Evolutionary conservation across 441 rosid species (phyloP), one percentile per base, ranked within the genome.

Genomic region (Arabidopsis hybrid): DNA sequence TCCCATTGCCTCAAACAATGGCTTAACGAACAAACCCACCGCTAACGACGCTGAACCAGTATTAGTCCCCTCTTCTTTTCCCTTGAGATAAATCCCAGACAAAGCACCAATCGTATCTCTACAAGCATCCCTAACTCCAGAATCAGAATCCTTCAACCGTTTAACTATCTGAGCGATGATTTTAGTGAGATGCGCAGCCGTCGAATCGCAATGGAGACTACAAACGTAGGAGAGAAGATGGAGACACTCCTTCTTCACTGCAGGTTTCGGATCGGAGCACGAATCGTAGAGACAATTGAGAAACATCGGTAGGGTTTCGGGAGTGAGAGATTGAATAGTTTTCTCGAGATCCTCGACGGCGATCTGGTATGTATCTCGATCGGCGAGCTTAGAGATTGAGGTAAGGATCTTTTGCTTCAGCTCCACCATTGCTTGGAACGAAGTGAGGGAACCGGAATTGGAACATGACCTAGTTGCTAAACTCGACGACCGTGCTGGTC

Each of bases 361-460:
- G 81, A 95, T 93, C 78, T 93, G 97, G 83, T 95, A 77, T 32
- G 98, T 95, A 64, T 95, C 98, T 2, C 98, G 91, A 84, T 93
- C 99, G 50, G 96, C 86, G 12, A 95, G 92, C 78, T 95, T 93
- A 21, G 97, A 85, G 56, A 71, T 67, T 34, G 90, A 90, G 12
- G 95, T 90, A 31, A 95, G 80, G 80, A 93, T 90, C 81, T 84
- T 79, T 55, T 95, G 99, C 85, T 95, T 95, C 36, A 86, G 85
- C 73, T 95, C 99, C 13, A 93, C 95, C 97, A 91, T 95, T 56
- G 98, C 97, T 58, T 88, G 85, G 78, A 93, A 97, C 8, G 97
- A 80, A 43, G 97, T 82, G 50, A 90, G 83, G 18, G 92, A 78
- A 6, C 90, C 73, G 45, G 97, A 56, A 26, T 77, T 60, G 46